These are phyloP conservation scores for Crepidotus variabilis DNA, from an alignment of 768 basidiomycete species.

Conservation along the genomic window DNA sequence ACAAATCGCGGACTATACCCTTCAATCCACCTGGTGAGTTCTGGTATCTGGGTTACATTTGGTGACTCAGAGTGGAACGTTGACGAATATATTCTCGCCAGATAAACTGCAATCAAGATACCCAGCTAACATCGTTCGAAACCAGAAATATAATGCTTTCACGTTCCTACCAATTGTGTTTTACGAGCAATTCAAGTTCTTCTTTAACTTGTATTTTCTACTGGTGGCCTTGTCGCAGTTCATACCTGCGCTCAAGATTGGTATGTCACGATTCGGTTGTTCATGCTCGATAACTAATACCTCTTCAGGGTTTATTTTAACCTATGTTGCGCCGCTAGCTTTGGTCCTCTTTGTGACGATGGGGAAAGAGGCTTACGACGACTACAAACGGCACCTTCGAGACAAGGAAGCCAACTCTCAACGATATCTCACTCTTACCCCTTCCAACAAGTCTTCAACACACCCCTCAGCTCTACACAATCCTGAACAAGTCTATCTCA, in stretches of 20 bases:
- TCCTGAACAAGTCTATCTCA: conserved; percentile 39
- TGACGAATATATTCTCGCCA: conserved; percentile 27
- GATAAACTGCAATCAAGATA: conserved; percentile 70
- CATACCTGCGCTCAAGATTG: conserved; percentile 92
- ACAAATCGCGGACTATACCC: conserved; percentile 74
- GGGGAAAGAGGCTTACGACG: conserved; percentile 99
- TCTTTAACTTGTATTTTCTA: conserved; percentile 98
- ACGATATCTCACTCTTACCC: conserved; percentile 80
- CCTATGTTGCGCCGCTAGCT: conserved; percentile 93
- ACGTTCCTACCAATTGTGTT: conserved; percentile 97
- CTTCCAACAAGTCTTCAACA: conserved; percentile 29
- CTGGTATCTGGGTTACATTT: neutral
- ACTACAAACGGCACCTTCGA: conserved; percentile 90
- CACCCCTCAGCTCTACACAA: conserved; percentile 21
- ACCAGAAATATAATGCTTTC: conserved; percentile 96
- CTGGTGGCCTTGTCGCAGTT: conserved; percentile 97
- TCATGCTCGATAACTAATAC: neutral
- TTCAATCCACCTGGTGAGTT: conserved; percentile 64
- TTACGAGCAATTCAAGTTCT: conserved; percentile 99
- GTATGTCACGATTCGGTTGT: conserved; percentile 37
- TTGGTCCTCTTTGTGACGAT: conserved; percentile 95
- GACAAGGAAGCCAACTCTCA: conserved; percentile 95
- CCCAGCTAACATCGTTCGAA: conserved; percentile 89
- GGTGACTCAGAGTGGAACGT: neutral
- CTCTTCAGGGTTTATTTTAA: conserved; percentile 80